Conservation (phyloP, 75 land plant species). For the Ceratopteris richardii region DNA sequence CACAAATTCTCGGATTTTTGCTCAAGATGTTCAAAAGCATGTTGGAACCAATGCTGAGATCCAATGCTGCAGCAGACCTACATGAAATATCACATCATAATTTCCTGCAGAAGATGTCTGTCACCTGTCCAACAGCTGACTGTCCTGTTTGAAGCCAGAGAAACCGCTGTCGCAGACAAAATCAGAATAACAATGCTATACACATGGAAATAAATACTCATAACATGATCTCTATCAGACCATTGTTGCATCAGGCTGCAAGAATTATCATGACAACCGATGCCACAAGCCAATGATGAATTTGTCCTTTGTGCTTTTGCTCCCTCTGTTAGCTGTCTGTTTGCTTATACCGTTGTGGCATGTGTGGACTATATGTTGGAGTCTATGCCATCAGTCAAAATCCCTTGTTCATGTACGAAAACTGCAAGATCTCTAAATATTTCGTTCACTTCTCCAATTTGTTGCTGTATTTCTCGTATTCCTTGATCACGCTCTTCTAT, state of each 20-base stretch:
- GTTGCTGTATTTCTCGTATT: conserved; percentile 55
- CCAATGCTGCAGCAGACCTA: no score
- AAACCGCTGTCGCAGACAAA: no score
- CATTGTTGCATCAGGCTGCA: conserved; percentile 13
- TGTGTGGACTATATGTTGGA: conserved; percentile 24
- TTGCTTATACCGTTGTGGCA: conserved; percentile 34
- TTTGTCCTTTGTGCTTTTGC: conserved; percentile 31
- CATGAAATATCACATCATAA: no score
- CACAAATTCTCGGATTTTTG: no score
- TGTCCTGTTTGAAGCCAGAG: conserved; percentile 25
- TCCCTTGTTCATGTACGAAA: conserved; percentile 55
- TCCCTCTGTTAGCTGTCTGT: conserved; percentile 34
- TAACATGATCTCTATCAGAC: no score
- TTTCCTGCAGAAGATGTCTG: no score
- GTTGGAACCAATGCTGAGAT: no score
- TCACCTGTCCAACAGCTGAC: conserved; percentile 44
- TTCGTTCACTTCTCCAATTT: no score
- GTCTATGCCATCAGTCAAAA: no score
- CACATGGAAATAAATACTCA: no score
- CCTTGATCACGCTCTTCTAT: conserved; percentile 61
- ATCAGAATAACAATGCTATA: no score
- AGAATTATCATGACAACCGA: conserved; percentile 44
- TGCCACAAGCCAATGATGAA: conserved; percentile 40
- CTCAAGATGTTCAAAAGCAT: no score
- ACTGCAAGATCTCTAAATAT: conserved; percentile 62